These are phyloP conservation scores for Sclerotinia borealis DNA, from an alignment of 2,329 filamentous ascomycete species.

Conservation along the genomic window DNA sequence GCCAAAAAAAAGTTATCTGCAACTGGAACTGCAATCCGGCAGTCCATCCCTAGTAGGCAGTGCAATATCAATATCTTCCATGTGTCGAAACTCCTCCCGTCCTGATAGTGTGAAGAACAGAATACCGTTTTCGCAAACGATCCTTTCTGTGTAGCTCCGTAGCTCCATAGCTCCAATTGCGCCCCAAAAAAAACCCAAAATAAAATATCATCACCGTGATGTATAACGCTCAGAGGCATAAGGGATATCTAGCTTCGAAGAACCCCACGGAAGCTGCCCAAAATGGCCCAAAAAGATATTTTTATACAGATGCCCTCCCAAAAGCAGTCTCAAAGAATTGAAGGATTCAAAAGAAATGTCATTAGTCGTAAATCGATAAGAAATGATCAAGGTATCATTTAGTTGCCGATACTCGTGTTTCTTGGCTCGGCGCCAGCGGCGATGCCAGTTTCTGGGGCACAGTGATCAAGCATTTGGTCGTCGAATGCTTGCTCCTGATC, in stretches of 20 bases:
- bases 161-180: background rate
- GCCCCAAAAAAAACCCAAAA: conserved; percentile 1
- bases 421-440: conserved; percentile 12
- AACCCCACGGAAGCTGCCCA: conserved; percentile 3
- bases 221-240: conserved; percentile 8
- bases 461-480: conserved; percentile 25
- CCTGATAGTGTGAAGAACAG: background rate
- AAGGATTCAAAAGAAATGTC: conserved; percentile 6
- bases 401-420: background rate
- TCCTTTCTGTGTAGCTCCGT: background rate
- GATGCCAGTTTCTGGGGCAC: conserved; percentile 23
- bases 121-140: conserved; percentile 10
- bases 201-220: conserved; percentile 10
- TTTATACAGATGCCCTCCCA: conserved; percentile 11
- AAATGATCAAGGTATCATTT: background rate
- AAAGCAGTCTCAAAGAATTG: conserved; percentile 5
- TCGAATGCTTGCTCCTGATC: conserved; percentile 25
- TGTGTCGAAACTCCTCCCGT: conserved; percentile 11
- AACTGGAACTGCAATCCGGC: background rate
- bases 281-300: background rate
- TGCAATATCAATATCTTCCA: background rate
- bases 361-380: conserved; percentile 9
- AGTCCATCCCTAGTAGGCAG: background rate
- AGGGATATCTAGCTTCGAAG: conserved; percentile 13
- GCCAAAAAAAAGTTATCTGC: background rate